Base-by-base conservation (phyloP, 352 stramenopile species). In the Phytophthora fragariae region DNA sequence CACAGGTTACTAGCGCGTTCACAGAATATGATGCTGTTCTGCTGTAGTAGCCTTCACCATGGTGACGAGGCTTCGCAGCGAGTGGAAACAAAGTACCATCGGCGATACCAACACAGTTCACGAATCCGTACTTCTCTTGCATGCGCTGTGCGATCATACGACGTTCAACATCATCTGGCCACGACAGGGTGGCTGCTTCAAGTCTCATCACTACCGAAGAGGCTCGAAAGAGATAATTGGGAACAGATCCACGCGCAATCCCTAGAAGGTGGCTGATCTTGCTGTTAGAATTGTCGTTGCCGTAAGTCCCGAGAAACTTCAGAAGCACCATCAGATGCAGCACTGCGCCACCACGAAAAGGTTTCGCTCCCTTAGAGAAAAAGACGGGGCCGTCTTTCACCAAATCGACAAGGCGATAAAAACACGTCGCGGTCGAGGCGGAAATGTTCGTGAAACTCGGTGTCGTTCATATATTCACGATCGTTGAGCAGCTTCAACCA, bases 31-130 rank as follows among this genome's bases (percentile, higher is more conserved):
- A 67, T 21, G 56, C 29, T 39, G 76, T 80, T 12, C 68, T 31
- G 3, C 57, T 68, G 29, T 74, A 80, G 60, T 76, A 76, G 9
- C 74, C 68, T 27, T 74, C 73, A 27, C 68, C 68, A 27, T 80
- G 31, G 15, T 71, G 14, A 5, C 46, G 59, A 1, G 68, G 73
- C 21, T 80, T 80, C 9, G 55, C 2, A 15, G 62, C 67, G 4
- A 79, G 68, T 14, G 72, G 62, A 44, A 77, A 64, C 19, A 77
- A 44, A 0, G 73, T 77, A 10, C 73, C 73, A 60, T 77, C 73
- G 0, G 44, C 57, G 41, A 74, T 62, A 4, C 68, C 68, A 24
- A 76, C 57, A 61, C 73, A 77, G 29, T 80, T 76, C 4, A 65
- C 53, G 35, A 80, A 77, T 5, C 39, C 55, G 49, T 65, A 73